These are phyloP conservation scores for Aegle marmelos DNA, from an alignment of 345 rosid genomes.

Conservation along the genomic window DNA sequence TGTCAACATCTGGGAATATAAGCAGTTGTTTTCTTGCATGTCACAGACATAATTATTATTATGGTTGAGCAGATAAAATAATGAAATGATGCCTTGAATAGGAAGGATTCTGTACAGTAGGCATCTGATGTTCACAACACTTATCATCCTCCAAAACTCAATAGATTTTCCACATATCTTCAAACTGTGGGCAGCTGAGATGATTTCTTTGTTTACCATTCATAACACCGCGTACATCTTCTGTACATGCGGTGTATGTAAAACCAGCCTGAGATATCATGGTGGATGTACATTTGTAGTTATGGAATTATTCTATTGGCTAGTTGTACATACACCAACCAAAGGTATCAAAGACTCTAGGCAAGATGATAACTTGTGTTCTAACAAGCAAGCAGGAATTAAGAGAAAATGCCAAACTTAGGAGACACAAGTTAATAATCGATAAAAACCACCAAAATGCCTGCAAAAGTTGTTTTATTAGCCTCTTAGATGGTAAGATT, in stretches of 20 bases:
- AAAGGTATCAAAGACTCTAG: neutral
- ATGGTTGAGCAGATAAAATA: neutral
- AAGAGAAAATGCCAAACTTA: neutral
- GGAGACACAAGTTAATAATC: neutral
- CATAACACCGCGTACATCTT: neutral
- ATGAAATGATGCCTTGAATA: neutral
- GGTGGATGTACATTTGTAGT: neutral
- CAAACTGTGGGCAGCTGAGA: neutral
- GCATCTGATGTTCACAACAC: neutral
- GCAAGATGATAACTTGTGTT: neutral
- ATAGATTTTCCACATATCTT: neutral
- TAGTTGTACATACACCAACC: neutral
- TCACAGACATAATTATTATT: neutral
- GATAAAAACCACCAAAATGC: neutral
- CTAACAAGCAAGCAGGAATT: neutral
- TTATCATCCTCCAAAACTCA: neutral
- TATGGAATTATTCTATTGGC: neutral
- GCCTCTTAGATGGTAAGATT: neutral
- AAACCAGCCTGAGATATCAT: neutral
- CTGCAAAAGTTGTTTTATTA: neutral
- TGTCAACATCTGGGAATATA: slow-evolving; percentile 19
- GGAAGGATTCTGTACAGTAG: neutral
- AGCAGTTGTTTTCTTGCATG: neutral
- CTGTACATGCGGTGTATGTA: neutral
- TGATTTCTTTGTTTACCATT: too few relatives aligned